Evolutionary conservation across 2,329 filamentous ascomycete species (phyloP).

Genomic region (Claviceps capensis): DNA sequence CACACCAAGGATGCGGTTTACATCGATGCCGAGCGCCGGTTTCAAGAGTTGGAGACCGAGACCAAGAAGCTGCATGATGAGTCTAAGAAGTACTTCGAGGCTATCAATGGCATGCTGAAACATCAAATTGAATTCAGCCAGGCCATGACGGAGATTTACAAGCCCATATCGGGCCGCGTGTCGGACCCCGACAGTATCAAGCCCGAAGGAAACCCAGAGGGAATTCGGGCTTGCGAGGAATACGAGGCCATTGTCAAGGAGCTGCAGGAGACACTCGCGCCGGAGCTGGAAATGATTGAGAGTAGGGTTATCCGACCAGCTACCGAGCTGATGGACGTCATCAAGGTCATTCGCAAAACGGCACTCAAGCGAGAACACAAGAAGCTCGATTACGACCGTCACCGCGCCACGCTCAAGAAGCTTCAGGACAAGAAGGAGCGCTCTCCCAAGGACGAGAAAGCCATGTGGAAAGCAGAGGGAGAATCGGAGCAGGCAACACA

Average conservation of each 20-base stretch:
- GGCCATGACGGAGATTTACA: conserved; percentile 92
- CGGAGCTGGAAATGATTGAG: conserved; percentile 97
- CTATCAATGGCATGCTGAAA: conserved; percentile 93
- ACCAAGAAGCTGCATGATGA: conserved; percentile 96
- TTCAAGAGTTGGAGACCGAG: conserved; percentile 85
- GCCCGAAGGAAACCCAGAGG: conserved; percentile 77
- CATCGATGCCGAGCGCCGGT: conserved; percentile 84
- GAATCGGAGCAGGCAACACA: conserved; percentile 85
- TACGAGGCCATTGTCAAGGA: conserved; percentile 87
- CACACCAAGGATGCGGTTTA: conserved; percentile 92
- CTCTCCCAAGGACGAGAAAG: conserved; percentile 91
- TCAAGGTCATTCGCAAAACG: conserved; percentile 89
- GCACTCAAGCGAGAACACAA: conserved; percentile 90
- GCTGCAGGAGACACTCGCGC: conserved; percentile 72
- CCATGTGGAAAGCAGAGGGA: conserved; percentile 86
- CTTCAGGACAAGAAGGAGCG: conserved; percentile 97
- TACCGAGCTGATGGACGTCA: conserved; percentile 83
- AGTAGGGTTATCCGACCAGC: conserved; percentile 80
- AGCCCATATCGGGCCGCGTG: conserved; percentile 89
- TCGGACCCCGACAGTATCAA: conserved; percentile 80
- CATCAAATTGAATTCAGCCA: conserved; percentile 98
- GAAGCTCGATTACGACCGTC: conserved; percentile 89
- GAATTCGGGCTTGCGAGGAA: conserved; percentile 89
- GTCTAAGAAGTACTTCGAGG: conserved; percentile 92
- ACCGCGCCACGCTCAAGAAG: conserved; percentile 74